Evolutionary conservation across 2,329 filamentous ascomycete species (phyloP).

Genomic region (Epicoccum sorghinum): DNA sequence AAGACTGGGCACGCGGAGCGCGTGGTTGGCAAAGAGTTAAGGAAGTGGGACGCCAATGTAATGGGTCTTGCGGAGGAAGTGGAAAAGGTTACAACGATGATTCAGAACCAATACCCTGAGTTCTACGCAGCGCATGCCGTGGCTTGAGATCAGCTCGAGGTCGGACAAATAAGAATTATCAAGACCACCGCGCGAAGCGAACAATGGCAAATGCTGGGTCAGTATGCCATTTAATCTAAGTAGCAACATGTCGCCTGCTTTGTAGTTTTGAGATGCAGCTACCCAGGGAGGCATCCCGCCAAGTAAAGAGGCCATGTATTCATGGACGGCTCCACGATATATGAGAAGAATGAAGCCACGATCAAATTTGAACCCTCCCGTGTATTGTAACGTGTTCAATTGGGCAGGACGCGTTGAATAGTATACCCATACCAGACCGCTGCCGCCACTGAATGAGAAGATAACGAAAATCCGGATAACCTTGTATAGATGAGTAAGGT

Average conservation of each 20-base stretch:
- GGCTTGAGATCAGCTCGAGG: constrained; percentile 24
- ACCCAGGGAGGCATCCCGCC: background rate
- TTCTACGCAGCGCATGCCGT: constrained; percentile 55
- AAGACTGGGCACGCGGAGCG: constrained; percentile 67
- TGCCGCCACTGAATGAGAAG: too few relatives aligned
- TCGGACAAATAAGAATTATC: background rate
- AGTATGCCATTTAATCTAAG: background rate
- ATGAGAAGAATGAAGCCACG: background rate
- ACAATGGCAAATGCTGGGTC: background rate
- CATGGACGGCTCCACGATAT: background rate
- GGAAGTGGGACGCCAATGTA: constrained; percentile 89
- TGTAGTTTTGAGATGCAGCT: background rate
- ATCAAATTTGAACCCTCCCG: background rate
- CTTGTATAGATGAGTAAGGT: too few relatives aligned
- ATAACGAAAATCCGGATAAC: too few relatives aligned
- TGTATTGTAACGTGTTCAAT: too few relatives aligned
- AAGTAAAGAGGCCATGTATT: background rate
- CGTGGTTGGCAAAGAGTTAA: constrained; percentile 71
- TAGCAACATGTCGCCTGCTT: background rate
- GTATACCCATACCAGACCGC: too few relatives aligned
- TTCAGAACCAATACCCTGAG: constrained; percentile 78
- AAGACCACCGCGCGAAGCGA: background rate
- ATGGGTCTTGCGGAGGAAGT: constrained; percentile 87
- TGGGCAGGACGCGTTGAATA: too few relatives aligned
- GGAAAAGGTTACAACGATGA: constrained; percentile 79